These are phyloP conservation scores for Spatholobus suberectus DNA, from an alignment of 306 rosid genomes.

Conservation along the genomic window DNA sequence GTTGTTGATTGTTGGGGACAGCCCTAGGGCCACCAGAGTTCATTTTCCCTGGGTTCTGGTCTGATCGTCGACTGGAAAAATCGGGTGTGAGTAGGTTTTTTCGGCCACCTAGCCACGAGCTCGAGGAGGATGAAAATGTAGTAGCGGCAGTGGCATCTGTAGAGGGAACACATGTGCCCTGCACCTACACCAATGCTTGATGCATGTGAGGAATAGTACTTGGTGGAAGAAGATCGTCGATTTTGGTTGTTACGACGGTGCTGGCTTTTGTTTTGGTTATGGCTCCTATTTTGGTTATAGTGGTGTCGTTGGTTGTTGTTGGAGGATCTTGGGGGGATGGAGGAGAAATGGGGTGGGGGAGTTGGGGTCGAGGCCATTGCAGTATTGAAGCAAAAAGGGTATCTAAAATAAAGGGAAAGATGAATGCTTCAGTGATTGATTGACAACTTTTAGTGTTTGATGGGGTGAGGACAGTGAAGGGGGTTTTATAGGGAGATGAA, in stretches of 20 bases:
- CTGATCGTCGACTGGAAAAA: slow-evolving; percentile 80
- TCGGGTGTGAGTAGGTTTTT: slow-evolving; percentile 60
- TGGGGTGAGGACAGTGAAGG: no score
- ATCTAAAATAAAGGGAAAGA: slow-evolving; percentile 14
- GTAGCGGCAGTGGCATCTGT: slow-evolving; percentile 9
- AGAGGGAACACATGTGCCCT: neutral
- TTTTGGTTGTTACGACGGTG: slow-evolving; percentile 42
- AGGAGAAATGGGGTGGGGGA: no score
- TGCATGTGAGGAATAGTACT: slow-evolving; percentile 44
- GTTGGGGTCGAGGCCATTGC: no score
- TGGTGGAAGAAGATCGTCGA: slow-evolving; percentile 51
- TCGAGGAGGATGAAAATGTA: no score
- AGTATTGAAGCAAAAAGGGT: neutral
- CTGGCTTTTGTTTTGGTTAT: no score
- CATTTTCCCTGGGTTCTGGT: slow-evolving; percentile 75
- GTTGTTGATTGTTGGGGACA: slow-evolving; percentile 49
- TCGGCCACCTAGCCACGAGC: slow-evolving; percentile 52
- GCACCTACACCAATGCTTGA: neutral
- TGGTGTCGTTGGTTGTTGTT: slow-evolving; percentile 41
- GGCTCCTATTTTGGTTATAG: slow-evolving; percentile 38
- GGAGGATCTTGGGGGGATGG: no score
- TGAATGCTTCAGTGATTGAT: neutral
- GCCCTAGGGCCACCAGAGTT: slow-evolving; percentile 67
- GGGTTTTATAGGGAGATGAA: no score
- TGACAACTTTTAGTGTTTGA: neutral